Base-by-base conservation (phyloP, 2,329 filamentous ascomycete genomes). In the Aspergillus eucalypticola region DNA sequence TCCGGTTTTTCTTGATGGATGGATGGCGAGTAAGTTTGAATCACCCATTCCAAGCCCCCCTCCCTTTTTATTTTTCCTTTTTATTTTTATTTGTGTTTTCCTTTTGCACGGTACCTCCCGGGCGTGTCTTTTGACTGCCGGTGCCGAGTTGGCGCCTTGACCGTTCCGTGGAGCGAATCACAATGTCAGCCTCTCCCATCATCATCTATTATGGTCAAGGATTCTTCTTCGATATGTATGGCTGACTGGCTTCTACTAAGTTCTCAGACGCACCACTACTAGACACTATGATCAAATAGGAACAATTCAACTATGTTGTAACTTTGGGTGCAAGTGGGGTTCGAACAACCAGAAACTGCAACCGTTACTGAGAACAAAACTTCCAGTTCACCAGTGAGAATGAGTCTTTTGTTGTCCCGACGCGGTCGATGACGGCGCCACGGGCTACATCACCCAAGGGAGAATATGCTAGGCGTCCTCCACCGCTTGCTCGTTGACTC, bases 381-480 rank as follows among this genome's bases (percentile, higher is more conserved):
- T 21, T 8, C n/a, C 6, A 15, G 35, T 42, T 32, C 52, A 46
- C 59, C 55, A 59, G 39, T 55, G 25, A 39, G 46, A 49, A 55
- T 38, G 49, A 46, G 32, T 46, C 41, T 11, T 63, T 11, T 63
- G 10, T 51, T 49, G 51, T 63, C 53, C 59, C 63, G 49, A 56
- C 56, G 25, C 55, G 55, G 58, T 67, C 55, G 54, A 67, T 60
- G 61, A 60, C 59, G 60, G 60, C 57, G 54, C 65, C 65, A 67
- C 56, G 61, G 65, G 56, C 52, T 60, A 57, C 54, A 60, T 56
- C 54, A 29, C 17, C 54, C 54, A 32, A 46, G 60, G 49, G 54
- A 51, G 44, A 41, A 41, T 21, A 27, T 49, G 38, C 35, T 7
- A 46, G 35, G 35, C 56, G 15, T 48, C 23, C n/a, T 54, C 52